Conservation (phyloP, 164 flowering plant genomes). For the Nelumbo lutea region DNA sequence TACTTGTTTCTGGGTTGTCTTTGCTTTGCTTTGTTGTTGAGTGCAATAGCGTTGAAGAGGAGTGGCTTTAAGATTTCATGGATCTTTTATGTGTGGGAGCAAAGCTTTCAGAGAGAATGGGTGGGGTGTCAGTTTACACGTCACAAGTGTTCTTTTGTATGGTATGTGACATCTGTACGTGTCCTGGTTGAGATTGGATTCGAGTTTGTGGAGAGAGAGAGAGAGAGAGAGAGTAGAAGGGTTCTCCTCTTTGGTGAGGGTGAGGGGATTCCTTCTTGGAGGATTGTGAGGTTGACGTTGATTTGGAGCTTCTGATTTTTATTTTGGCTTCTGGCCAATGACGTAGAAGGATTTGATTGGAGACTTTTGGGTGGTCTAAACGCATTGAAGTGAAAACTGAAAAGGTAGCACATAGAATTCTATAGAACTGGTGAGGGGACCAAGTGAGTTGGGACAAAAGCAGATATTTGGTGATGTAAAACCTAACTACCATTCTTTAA, state of each 20-base stretch:
- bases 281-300: constrained; percentile 14
- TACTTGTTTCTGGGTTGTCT: neutral
- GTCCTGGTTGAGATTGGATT: constrained; percentile 14
- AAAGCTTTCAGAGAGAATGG: neutral
- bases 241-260: neutral
- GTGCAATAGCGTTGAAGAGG: neutral
- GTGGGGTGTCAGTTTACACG: constrained; percentile 30
- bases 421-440: no score
- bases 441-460: no score
- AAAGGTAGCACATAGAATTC: no score
- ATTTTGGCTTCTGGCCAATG: constrained; percentile 1
- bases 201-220: constrained; percentile 18
- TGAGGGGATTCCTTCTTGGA: no score
- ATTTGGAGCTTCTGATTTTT: neutral
- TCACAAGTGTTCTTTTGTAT: constrained; percentile 19
- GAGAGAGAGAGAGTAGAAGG: neutral
- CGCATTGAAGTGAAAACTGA: neutral
- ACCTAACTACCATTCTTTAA: no score
- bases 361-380: neutral
- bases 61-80: neutral
- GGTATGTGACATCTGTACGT: constrained; percentile 30
- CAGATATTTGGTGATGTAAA: no score
- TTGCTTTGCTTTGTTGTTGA: neutral
- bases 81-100: constrained; percentile 2
- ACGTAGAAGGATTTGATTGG: neutral